These are phyloP conservation scores for Meyerozyma guilliermondii DNA, from an alignment of 1,139 yeast genomes.

Conservation along the genomic window DNA sequence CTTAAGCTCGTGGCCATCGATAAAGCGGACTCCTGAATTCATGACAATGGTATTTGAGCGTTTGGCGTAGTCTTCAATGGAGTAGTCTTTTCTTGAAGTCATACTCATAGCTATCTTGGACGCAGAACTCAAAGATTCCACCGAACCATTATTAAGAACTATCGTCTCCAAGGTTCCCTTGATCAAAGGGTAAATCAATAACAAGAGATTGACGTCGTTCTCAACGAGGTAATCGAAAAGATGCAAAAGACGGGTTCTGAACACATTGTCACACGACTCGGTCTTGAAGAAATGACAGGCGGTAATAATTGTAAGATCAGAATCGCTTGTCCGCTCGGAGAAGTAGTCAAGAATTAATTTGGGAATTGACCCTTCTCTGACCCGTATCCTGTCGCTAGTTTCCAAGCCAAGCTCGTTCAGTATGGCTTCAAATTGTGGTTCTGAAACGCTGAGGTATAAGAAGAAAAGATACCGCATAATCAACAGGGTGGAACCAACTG, in stretches of 20 bases:
- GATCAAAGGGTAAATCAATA: constrained; percentile 42
- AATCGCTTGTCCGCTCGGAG: constrained; percentile 30
- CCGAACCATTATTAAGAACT: constrained; percentile 25
- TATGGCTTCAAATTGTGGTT: constrained; percentile 40
- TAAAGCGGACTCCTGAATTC: constrained; percentile 8
- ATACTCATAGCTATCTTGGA: constrained; percentile 24
- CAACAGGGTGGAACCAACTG: neutral
- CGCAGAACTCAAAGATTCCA: constrained; percentile 24
- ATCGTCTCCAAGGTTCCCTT: constrained; percentile 35
- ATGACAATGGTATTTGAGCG: constrained; percentile 12
- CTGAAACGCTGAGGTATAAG: constrained; percentile 48
- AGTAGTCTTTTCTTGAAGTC: constrained; percentile 17
- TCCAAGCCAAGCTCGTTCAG: constrained; percentile 44
- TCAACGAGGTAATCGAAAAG: constrained; percentile 42
- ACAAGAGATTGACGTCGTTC: constrained; percentile 30
- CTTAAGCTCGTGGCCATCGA: constrained; percentile 8
- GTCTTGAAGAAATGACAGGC: constrained; percentile 7
- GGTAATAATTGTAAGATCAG: constrained; percentile 40
- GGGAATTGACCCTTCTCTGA: constrained; percentile 42
- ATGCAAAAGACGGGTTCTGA: constrained; percentile 49
- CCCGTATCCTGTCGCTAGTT: constrained; percentile 19
- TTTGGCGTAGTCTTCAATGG: constrained; percentile 11
- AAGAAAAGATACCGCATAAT: constrained; percentile 48
- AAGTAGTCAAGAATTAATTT: constrained; percentile 45
- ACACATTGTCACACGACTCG: constrained; percentile 25